Evolutionary conservation across 495 filamentous ascomycete genomes (phyloP), one percentile per base, ranked within the genome.

Genomic region (Baudoinia panamericana): DNA sequence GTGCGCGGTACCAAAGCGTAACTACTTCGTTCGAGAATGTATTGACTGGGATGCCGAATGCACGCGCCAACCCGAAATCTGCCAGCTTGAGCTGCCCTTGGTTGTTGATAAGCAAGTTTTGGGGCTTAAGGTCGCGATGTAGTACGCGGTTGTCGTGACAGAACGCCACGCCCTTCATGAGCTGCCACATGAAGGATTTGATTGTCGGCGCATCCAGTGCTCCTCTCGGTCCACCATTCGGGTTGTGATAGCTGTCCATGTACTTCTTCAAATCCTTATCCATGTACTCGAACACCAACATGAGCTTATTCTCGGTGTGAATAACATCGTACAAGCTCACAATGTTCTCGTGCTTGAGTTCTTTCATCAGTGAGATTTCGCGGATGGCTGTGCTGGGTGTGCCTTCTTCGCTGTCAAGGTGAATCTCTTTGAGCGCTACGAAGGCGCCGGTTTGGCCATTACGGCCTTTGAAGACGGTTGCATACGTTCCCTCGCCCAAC

Each of bases 1-100:
- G 87, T 0, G 87, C 87, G 15, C 87, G 81, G 60, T 95, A 95
- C 87, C 87, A 95, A 28, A 95, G 70, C 1, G 87, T 95, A 21
- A 96, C 87, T 22, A 96, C 87, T 57, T 96, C 87, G 60, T 96
- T 96, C 38, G 83, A 90, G 67, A 96, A 96, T 10, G 87, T 96
- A 57, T 96, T 96, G 52, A 96, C 87, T 0, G 87, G 87, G 54
- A 96, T 96, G 37, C 87, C 87, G 50, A 96, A 96, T 0, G 87
- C 87, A 15, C 87, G 72, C 1, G 87, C 87, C 32, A 95, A 71
- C 15, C 87, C 87, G 47, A 95, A 95, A 60, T 95, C 87, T 11
- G 82, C 87, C n/a, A 95, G 74, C 58, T 95, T 95, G 39, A 95
- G 53, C 32, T 58, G 50, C 15, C 55, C 55, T 36, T 55, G 46